Conservation (phyloP, 1,284 basidiomycete genomes). For the Moesziomyces sp. region DNA sequence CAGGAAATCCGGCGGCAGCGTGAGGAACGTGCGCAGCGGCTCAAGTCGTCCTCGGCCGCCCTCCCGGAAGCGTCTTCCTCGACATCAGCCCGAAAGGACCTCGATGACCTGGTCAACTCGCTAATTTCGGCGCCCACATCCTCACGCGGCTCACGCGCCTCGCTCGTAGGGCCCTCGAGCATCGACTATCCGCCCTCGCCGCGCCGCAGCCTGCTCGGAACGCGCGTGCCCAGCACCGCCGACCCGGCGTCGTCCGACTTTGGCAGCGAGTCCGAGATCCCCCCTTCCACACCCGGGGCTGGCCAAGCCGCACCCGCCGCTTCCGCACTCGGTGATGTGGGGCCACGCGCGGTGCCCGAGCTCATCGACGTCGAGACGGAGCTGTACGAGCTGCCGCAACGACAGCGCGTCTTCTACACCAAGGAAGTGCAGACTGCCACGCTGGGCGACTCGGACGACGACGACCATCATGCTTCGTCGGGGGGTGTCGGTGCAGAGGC, state of each 20-base stretch:
- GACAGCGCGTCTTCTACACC: conserved; percentile 91
- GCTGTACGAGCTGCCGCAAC: conserved; percentile 82
- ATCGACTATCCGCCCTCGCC: conserved; percentile 25
- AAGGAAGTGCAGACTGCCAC: conserved; percentile 80
- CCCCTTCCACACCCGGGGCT: conserved; percentile 24
- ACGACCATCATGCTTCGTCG: conserved; percentile 76
- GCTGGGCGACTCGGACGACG: conserved; percentile 69
- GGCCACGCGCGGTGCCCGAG: conserved; percentile 72
- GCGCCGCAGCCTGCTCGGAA: conserved; percentile 19
- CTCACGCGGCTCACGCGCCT: conserved; percentile 18
- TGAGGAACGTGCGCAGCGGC: conserved; percentile 72
- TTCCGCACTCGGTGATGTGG: conserved; percentile 5
- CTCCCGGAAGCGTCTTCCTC: conserved; percentile 7
- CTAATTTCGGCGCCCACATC: conserved; percentile 35
- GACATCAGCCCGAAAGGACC: conserved; percentile 46
- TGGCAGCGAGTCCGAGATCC: conserved; percentile 37
- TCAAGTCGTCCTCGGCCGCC: conserved; percentile 29
- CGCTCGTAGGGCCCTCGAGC: conserved; percentile 2
- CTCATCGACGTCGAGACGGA: conserved; percentile 81
- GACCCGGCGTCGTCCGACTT: conserved; percentile 42
- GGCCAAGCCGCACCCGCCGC: conserved; percentile 9
- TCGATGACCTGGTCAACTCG: conserved; percentile 63
- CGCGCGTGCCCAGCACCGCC: conserved; percentile 2
- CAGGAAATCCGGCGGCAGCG: conserved; percentile 81
- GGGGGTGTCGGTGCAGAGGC: conserved; percentile 66